Evolutionary conservation across 2,329 filamentous ascomycete species (phyloP).

Genomic region (Colletotrichum musicola): DNA sequence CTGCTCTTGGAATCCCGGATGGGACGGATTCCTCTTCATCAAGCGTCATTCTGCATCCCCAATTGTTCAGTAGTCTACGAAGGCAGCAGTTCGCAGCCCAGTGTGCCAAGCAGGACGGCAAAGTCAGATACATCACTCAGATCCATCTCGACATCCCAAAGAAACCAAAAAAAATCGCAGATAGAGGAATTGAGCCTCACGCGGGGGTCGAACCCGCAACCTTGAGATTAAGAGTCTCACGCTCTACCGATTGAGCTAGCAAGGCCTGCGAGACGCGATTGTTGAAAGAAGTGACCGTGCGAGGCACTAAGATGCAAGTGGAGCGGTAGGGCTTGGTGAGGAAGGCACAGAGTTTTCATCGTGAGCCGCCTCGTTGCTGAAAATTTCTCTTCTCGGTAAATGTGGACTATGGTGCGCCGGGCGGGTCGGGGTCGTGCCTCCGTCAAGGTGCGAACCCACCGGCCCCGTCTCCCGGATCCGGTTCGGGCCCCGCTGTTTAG

Average conservation of each 20-base stretch:
- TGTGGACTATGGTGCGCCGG: not conserved
- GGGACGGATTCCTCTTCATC: too few relatives aligned
- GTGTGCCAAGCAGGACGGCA: not conserved
- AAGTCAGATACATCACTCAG: not conserved
- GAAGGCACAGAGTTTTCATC: not conserved
- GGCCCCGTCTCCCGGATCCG: conserved; percentile 4
- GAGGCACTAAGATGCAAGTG: not conserved
- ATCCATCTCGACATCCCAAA: not conserved
- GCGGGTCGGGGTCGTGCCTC: not conserved
- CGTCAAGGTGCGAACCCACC: not conserved
- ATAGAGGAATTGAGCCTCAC: conserved; percentile 42
- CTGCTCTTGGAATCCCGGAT: too few relatives aligned
- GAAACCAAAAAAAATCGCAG: conserved; percentile 2
- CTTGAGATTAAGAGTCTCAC: conserved; percentile 72
- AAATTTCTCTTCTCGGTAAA: not conserved
- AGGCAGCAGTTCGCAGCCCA: too few relatives aligned
- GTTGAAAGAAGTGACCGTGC: not conserved
- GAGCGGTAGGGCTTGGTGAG: conserved; percentile 16
- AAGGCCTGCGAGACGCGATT: conserved; percentile 29
- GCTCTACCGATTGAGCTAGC: conserved; percentile 81
- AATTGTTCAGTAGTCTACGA: too few relatives aligned
- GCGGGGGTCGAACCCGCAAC: conserved; percentile 44
- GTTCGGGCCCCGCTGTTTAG: not conserved
- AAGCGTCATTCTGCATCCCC: too few relatives aligned
- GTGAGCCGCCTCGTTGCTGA: conserved; percentile 1